Conservation (phyloP, 257 asterid species). For the Ajuga chamaepitys region DNA sequence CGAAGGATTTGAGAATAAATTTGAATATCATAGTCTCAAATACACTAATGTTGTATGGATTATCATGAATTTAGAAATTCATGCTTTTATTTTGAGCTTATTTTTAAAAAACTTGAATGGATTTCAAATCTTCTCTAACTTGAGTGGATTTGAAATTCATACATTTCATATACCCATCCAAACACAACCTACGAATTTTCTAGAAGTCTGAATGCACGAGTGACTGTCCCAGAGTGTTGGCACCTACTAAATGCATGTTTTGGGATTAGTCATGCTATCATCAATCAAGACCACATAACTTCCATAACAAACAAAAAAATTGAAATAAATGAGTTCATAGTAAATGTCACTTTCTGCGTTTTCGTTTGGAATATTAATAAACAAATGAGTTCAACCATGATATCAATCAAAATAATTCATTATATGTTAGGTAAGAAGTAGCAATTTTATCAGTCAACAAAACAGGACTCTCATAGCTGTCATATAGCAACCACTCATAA, state of each 20-base stretch:
- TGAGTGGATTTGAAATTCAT: too few relatives aligned
- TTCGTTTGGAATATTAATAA: not conserved
- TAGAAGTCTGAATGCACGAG: not conserved
- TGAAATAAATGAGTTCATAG: slow-evolving; percentile 13
- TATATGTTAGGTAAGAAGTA: slow-evolving; percentile 16
- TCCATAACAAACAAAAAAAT: not conserved
- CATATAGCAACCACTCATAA: slow-evolving; percentile 17
- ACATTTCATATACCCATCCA: too few relatives aligned
- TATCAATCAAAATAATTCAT: too few relatives aligned
- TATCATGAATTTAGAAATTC: too few relatives aligned
- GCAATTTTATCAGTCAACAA: slow-evolving; percentile 15
- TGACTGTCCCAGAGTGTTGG: not conserved
- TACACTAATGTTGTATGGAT: too few relatives aligned
- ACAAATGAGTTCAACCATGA: too few relatives aligned
- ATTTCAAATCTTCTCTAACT: too few relatives aligned
- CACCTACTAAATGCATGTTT: slow-evolving; percentile 10
- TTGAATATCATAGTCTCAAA: too few relatives aligned
- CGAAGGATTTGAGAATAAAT: too few relatives aligned
- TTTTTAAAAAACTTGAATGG: too few relatives aligned
- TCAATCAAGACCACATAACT: slow-evolving; percentile 2
- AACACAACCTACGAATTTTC: too few relatives aligned
- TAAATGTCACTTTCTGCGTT: slow-evolving; percentile 8
- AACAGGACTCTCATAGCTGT: slow-evolving; percentile 10
- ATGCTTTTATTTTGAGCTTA: too few relatives aligned
- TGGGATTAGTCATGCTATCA: not conserved